Percentiles rank a stretch among this genome's conserved stretches.
These are phyloP conservation scores for Sporothrix phasma DNA, from an alignment of 2,329 filamentous ascomycete species.

Conservation along the genomic window DNA sequence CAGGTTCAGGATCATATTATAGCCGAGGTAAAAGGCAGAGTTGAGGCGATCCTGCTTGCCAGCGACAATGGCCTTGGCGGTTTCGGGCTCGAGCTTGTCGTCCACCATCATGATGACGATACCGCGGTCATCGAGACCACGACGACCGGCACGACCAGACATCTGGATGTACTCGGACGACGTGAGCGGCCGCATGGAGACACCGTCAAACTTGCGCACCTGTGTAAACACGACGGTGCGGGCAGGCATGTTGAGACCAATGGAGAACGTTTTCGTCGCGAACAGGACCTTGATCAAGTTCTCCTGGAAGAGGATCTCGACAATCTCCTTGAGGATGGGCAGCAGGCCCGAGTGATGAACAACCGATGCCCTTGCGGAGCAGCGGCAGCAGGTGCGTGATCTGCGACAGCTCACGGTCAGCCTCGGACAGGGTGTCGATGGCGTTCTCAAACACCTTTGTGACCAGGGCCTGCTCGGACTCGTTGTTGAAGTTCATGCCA, in stretches of 20 bases:
- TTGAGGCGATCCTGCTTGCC: slow-evolving; percentile 96
- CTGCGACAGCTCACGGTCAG: slow-evolving; percentile 80
- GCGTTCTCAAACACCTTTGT: slow-evolving; percentile 88
- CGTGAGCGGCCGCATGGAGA: slow-evolving; percentile 69
- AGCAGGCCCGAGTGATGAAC: slow-evolving; percentile 94
- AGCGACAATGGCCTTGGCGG: slow-evolving; percentile 91
- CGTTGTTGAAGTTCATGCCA: slow-evolving; percentile 85
- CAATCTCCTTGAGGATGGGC: slow-evolving; percentile 94
- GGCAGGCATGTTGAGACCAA: slow-evolving; percentile 96
- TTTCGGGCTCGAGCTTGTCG: slow-evolving; percentile 86
- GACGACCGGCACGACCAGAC: slow-evolving; percentile 92
- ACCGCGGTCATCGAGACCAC: slow-evolving; percentile 93
- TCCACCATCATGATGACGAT: slow-evolving; percentile 99
- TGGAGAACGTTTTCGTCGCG: slow-evolving; percentile 96
- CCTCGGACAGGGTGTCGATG: slow-evolving; percentile 83
- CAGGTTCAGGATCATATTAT: slow-evolving; percentile 98
- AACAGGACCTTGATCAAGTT: slow-evolving; percentile 96
- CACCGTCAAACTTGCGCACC: slow-evolving; percentile 89
- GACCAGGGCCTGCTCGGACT: slow-evolving; percentile 91
- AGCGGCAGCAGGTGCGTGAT: slow-evolving; percentile 85
- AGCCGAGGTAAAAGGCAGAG: slow-evolving; percentile 93
- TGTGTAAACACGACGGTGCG: slow-evolving; percentile 99
- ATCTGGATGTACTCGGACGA: slow-evolving; percentile 98
- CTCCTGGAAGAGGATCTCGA: slow-evolving; percentile 98
- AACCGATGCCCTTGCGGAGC: slow-evolving; percentile 81